Evolutionary conservation across 768 basidiomycete species (phyloP).

Genomic region (Kwoniella shandongensis): DNA sequence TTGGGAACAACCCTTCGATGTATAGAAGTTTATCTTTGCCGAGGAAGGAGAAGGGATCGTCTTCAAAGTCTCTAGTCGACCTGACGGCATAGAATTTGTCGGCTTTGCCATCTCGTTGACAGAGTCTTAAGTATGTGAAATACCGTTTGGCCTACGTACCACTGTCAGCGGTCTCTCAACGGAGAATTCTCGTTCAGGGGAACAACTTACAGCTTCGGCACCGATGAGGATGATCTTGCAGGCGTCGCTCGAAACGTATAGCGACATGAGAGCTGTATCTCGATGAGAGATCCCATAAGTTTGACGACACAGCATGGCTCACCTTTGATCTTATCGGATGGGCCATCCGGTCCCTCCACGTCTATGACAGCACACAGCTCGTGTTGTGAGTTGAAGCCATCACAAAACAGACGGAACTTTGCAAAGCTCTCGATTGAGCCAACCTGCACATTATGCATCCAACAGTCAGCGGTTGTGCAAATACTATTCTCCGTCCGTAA

Average conservation of each 20-base stretch:
- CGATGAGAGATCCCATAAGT: no score
- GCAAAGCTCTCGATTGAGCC: constrained; percentile 4
- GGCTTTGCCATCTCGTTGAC: neutral
- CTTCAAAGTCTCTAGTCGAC: constrained; percentile 1
- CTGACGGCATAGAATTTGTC: constrained; percentile 12
- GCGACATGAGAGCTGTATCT: constrained; percentile 8
- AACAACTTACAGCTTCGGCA: neutral
- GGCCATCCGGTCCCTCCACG: constrained; percentile 2
- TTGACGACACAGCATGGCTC: no score
- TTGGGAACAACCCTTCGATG: constrained; percentile 12
- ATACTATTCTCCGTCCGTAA: neutral
- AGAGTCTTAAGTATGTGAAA: neutral
- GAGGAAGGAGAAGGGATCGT: constrained; percentile 24
- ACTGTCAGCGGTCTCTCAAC: neutral
- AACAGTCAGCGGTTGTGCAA: no score
- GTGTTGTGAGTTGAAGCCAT: constrained; percentile 24
- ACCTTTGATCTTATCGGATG: constrained; percentile 21
- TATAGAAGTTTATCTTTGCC: constrained; percentile 17
- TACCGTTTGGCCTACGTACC: neutral
- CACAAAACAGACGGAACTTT: constrained; percentile 27
- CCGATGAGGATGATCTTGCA: constrained; percentile 22
- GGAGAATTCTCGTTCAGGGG: neutral
- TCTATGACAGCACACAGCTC: constrained; percentile 23
- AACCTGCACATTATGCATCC: constrained; percentile 4
- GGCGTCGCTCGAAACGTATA: constrained; percentile 3